Evolutionary conservation across 1,139 yeast species (phyloP).

Genomic region (Candida sojae): DNA sequence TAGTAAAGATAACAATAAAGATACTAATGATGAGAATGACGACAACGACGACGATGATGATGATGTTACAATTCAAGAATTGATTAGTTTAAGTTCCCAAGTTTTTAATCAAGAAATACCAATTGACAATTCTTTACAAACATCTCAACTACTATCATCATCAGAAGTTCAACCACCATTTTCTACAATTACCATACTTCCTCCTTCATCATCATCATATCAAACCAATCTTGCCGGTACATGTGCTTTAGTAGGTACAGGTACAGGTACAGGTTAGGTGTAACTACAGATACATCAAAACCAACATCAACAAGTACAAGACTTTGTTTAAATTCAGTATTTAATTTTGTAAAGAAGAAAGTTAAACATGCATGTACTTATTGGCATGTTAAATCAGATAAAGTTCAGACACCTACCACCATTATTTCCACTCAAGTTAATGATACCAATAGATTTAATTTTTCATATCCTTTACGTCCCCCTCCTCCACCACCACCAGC

Average conservation of each 20-base stretch:
- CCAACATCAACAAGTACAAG: neutral
- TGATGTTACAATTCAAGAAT: neutral
- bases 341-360: slow-evolving; percentile 2
- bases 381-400: neutral
- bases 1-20: neutral
- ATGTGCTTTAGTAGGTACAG: neutral
- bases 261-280: neutral
- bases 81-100: neutral
- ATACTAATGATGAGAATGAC: neutral
- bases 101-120: neutral
- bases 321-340: neutral
- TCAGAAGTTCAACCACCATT: neutral
- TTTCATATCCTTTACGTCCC: no score
- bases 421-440: no score
- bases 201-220: neutral
- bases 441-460: no score
- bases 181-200: neutral
- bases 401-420: neutral
- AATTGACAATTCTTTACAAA: neutral
- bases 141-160: neutral
- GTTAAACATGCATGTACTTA: slow-evolving; percentile 1
- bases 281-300: neutral
- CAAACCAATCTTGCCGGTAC: neutral
- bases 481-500: neutral
- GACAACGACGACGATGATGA: neutral